Base-by-base conservation (phyloP, 768 basidiomycete genomes). In the Pleurotus tuoliensis region DNA sequence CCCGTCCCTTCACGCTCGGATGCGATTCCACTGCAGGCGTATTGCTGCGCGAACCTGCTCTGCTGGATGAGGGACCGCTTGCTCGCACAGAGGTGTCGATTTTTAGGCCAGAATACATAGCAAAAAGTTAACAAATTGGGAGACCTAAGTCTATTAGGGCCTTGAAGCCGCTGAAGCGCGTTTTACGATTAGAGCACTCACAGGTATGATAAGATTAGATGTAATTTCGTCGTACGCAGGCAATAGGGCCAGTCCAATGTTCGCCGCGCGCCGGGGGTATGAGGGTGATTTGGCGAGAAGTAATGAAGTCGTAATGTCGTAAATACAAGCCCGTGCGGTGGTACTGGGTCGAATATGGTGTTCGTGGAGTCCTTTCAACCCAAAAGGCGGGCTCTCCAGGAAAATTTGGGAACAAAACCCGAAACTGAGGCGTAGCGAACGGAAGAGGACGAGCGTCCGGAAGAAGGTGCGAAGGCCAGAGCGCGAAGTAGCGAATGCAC, bases 91-190 rank as follows among this genome's bases (percentile, higher is more conserved):
- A 72, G 53, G 81, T 82, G 62, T 80, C 75, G 66, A 83, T 75
- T 62, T 70, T 74, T 59, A 82, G 80, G 57, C 72, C 76, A 47
- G 79, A 69, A 62, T 70, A 71, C 80, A 82, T 83, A 49, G 55
- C 56, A 41, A 34, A 34, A 53, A 39, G 24, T 47, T 37, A 34
- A 40, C 39, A 53, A 53, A 53, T 53, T 47, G 46, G n/a, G 46
- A 20, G 34, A 41, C n/a, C 16, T n/a, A 38, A 18, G 34, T 40
- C 24, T 11, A 18, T 40, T 53, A 53, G 38, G 11, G 5, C 13
- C 12, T n/a, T 39, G 34, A n/a, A 34, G 48, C 16, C 11, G 8
- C 30, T 9, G 30, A 13, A 41, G 39, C 24, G 16, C 15, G 38
- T n/a, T 34, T 40, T 40, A 16, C 18, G 37, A 22, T 53, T 40